These are phyloP conservation scores for Heterobasidion parviporum DNA, from an alignment of 1,284 basidiomycete genomes.

Conservation along the genomic window DNA sequence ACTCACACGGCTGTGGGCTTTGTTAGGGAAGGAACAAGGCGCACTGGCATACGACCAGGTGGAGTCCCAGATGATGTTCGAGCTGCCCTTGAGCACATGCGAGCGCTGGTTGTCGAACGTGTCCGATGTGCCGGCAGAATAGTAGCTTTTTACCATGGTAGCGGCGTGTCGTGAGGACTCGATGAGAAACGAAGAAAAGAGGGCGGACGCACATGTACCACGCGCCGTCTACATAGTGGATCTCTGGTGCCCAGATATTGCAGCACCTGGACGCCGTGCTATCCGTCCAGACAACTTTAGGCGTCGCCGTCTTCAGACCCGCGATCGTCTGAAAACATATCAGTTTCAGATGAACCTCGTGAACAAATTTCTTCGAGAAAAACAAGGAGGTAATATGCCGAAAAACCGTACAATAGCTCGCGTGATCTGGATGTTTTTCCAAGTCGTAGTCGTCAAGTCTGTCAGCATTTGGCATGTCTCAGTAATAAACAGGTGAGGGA, in stretches of 20 bases:
- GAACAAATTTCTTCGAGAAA: background rate
- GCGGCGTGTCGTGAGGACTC: no score
- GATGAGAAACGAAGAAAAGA: background rate
- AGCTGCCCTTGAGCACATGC: slow-evolving; percentile 26
- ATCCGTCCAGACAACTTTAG: background rate
- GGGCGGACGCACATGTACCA: slow-evolving; percentile 25
- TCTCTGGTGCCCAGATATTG: background rate
- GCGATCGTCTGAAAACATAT: background rate
- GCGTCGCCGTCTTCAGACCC: background rate
- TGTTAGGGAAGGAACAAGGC: background rate
- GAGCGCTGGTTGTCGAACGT: slow-evolving; percentile 25
- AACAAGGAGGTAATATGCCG: background rate
- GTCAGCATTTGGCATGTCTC: background rate
- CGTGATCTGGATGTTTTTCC: background rate
- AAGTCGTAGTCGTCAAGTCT: background rate
- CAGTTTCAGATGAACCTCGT: background rate
- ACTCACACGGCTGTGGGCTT: background rate
- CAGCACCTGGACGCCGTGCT: background rate
- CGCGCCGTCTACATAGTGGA: slow-evolving; percentile 13
- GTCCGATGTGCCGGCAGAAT: slow-evolving; percentile 25
- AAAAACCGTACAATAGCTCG: background rate
- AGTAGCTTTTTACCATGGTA: slow-evolving; percentile 18
- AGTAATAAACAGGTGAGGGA: background rate
- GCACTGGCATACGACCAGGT: slow-evolving; percentile 23
- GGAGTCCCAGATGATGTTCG: slow-evolving; percentile 24